Percentiles rank a stretch among this genome's conserved stretches.
Conservation (phyloP, 2,329 filamentous ascomycete genomes). For the Bipolaris gigantea region DNA sequence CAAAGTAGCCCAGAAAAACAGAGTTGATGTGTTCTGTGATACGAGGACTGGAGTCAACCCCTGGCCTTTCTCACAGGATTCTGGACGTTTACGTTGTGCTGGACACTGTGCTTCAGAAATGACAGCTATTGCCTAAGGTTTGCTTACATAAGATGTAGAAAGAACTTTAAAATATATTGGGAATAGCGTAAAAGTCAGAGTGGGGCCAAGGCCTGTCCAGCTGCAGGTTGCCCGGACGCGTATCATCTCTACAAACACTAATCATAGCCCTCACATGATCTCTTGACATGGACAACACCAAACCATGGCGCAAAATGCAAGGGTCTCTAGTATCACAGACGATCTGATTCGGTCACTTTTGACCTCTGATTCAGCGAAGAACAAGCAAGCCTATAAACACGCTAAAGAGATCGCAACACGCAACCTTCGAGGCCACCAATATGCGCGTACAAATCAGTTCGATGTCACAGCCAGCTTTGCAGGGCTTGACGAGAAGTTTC, state of each 20-base stretch:
- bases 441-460: constrained; percentile 54
- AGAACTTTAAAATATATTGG: background rate
- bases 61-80: background rate
- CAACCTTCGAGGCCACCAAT: constrained; percentile 46
- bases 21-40: no score
- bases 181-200: constrained; percentile 7
- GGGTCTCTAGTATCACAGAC: constrained; percentile 65
- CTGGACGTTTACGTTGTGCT: background rate
- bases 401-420: constrained; percentile 46
- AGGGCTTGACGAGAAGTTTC: constrained; percentile 80
- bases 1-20: no score
- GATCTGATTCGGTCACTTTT: constrained; percentile 70
- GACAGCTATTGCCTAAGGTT: background rate
- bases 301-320: constrained; percentile 71
- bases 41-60: background rate
- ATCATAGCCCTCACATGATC: background rate
- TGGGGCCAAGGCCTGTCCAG: constrained; percentile 11
- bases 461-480: constrained; percentile 47
- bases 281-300: constrained; percentile 5
- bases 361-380: constrained; percentile 46
- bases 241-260: constrained; percentile 8
- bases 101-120: background rate
- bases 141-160: background rate
- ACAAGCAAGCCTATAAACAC: constrained; percentile 42
- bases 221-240: constrained; percentile 13